Base-by-base conservation (phyloP, 371 early-diverging fungal species). In the Mucor ambiguus region DNA sequence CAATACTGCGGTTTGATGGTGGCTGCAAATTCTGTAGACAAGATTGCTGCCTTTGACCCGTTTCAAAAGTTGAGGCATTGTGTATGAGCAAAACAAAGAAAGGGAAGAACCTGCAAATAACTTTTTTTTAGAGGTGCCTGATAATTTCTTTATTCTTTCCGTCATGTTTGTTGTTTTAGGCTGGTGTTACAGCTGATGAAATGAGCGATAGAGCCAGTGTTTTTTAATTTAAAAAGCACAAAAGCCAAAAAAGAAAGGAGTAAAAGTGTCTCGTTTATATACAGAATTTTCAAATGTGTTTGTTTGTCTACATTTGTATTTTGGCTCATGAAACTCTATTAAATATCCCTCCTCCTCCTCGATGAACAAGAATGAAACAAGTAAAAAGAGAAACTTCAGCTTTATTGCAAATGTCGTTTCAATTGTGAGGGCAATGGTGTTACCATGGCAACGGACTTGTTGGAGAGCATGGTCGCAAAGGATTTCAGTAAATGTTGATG, bases 351-450 rank as follows among this genome's bases (percentile, higher is more conserved):
- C 26, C 52, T 10, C 5, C 49, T 11, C 26, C 52, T 10, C 6
- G 11, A 41, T 16, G 26, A 26, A 46, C 60, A 41, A 30, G 33
- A 56, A 44, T 46, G 38, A 55, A 54, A 63, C 52, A 63, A 41
- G 55, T 28, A 24, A 10, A 41, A 38, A 52, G 0, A 7, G 46
- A 2, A 20, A 0, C 41, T 18, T 37, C 20, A 58, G 26, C 18
- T 29, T 60, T 30, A 44, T 44, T 32, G 29, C 12, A 55, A 14
- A 18, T 38, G 38, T 52, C 60, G 66, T 56, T 77, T 77, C 28
- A 87, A 69, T 57, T 87, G 82, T 11, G 66, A 22, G 14, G 89
- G 89, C 57, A 88, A 68, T 0, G 89, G 86, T 2, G 87, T 87
- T 9, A 88, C 82, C 58, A 77, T 75, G 3, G 74, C 69, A n/a